Evolutionary conservation across 2,329 filamentous ascomycete genomes (phyloP), one percentile per base, ranked within the genome.

Genomic region (Colletotrichum theobromicola): DNA sequence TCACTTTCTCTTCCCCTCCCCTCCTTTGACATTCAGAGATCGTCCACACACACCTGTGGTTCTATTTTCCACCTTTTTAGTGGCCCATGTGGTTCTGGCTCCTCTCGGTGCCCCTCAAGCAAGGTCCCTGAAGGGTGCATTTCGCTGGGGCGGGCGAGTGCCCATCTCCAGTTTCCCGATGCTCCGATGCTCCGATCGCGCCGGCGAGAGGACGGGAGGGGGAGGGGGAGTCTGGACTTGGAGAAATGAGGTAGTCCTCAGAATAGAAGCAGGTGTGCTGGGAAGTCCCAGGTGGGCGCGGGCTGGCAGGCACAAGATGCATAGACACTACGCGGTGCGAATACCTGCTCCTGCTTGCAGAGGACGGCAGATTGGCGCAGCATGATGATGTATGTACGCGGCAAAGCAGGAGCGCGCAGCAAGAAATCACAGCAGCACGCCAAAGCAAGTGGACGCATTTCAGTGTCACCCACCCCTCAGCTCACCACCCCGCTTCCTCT

Each of bases 231-330:
- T 65, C 37, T 67, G 26, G 53, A 26, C 18, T 64, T 12, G 42
- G 67, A n/a, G 50, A 70, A 50, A 64, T 70, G 58, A 73, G 70
- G 46, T 35, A 64, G 35, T 65, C 37, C 71, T 74, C 61, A 60
- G 67, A 60, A 70, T 61, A 65, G 71, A 50, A 70, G 28, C 67
- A 70, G 21, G 53, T 26, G 30, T 74, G 35, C 37, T 42, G 30
- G 67, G 67, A 61, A 74, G 67, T 65, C 65, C 35, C 67, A 65
- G 42, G 42, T 46, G 18, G 9, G 24, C 35, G 60, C 28, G 70
- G 21, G 21, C 26, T n/a, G 24, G 5, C 57, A 30, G 24, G 26
- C 26, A 42, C 13, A 21, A 21, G n/a, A 46, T 46, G 42, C 46
- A 26, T 30, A 26, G 35, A 57, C 53, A 57, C 26, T 57, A 57